Percentiles rank a stretch among this genome's conserved stretches.
Conservation (phyloP, 495 filamentous ascomycete genomes). For the Apodospora peruviana region DNA sequence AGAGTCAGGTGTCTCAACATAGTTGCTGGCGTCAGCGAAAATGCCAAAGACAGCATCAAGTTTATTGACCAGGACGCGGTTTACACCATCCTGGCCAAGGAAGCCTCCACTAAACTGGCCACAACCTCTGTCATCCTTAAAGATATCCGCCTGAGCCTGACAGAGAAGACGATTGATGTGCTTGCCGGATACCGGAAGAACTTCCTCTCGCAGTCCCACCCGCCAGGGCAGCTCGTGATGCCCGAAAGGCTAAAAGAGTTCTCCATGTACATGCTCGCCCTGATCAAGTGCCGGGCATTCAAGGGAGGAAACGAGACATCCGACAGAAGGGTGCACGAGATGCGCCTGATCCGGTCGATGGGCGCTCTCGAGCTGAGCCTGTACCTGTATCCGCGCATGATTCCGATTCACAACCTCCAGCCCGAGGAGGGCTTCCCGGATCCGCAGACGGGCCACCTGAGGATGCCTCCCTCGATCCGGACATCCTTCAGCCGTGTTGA, state of each 20-base stretch:
- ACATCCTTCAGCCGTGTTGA: constrained; percentile 87
- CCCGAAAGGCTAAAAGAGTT: constrained; percentile 97
- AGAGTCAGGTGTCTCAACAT: constrained; percentile 90
- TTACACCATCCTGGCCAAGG: constrained; percentile 80
- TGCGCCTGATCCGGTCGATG: constrained; percentile 84
- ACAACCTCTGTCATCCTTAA: constrained; percentile 70
- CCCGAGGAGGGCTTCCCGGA: constrained; percentile 84
- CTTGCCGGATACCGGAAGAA: constrained; percentile 90
- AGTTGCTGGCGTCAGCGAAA: constrained; percentile 85
- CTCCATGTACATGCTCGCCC: constrained; percentile 90
- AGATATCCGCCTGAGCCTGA: constrained; percentile 76
- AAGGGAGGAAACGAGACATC: constrained; percentile 91
- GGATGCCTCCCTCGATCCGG: constrained; percentile 70
- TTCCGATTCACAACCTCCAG: constrained; percentile 85
- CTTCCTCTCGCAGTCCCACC: constrained; percentile 70
- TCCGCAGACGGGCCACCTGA: constrained; percentile 72
- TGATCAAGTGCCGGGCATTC: constrained; percentile 88
- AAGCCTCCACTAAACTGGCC: constrained; percentile 73
- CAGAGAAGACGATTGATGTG: constrained; percentile 93
- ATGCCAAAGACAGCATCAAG: constrained; percentile 76
- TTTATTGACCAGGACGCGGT: constrained; percentile 95
- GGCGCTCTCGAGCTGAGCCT: constrained; percentile 78
- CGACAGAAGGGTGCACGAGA: constrained; percentile 85
- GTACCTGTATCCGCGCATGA: constrained; percentile 93
- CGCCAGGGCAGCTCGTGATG: constrained; percentile 88